Evolutionary conservation across 352 stramenopile genomes (phyloP).

Genomic region (Globisporangium nagaii): DNA sequence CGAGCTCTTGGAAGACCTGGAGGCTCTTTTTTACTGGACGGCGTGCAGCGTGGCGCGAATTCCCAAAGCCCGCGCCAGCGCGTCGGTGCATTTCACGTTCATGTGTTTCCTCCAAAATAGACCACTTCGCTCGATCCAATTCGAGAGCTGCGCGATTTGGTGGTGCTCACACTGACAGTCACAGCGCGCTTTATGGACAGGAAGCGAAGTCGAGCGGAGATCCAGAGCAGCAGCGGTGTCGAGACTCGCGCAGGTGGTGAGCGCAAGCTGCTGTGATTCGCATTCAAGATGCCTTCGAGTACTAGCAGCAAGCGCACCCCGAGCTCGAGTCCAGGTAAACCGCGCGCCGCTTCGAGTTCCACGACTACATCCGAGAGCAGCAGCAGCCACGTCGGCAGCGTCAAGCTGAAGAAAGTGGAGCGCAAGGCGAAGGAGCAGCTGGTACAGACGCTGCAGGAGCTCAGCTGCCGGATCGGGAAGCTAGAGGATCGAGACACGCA

Average conservation of each 20-base stretch:
- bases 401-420: constrained; percentile 40
- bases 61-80: too few species aligned
- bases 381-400: neutral
- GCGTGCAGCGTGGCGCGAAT: too few species aligned
- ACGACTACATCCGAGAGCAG: neutral
- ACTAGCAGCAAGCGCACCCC: neutral
- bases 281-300: neutral
- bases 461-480: constrained; percentile 44
- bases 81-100: too few species aligned
- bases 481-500: constrained; percentile 67
- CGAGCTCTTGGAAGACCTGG: too few species aligned
- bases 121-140: neutral
- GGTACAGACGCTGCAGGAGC: constrained; percentile 24
- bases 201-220: too few species aligned
- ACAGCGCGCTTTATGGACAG: too few species aligned
- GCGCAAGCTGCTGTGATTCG: neutral
- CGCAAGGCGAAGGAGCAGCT: constrained; percentile 38
- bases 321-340: neutral
- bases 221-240: too few species aligned
- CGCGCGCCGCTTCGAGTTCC: neutral
- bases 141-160: neutral
- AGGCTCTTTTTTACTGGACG: too few species aligned
- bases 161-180: too few species aligned
- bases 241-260: too few species aligned
- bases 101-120: constrained; percentile 1